phyloP scores from a whole-genome alignment of 2,329 filamentous ascomycete species.

The Beauveria pseudobassiana region DNA sequence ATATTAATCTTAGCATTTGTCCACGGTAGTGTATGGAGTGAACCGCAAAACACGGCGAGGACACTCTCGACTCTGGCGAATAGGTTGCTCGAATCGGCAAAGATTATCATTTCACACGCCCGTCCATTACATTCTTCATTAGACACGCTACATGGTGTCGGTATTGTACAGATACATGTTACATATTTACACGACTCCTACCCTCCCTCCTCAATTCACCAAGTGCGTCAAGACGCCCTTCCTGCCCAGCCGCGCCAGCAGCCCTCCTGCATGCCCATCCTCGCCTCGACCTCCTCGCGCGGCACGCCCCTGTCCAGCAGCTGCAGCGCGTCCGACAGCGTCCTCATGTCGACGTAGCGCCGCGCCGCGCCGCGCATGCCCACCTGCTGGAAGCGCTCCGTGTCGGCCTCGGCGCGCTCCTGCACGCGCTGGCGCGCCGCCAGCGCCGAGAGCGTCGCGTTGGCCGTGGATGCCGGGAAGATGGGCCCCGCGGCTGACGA shows the following conservation, averaged over 20 bases:
- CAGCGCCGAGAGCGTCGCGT: constrained; percentile 41
- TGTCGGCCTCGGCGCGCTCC: constrained; percentile 35
- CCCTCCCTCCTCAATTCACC: not conserved
- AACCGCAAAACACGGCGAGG: too few relatives aligned
- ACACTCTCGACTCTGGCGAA: too few relatives aligned
- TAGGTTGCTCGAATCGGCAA: too few relatives aligned
- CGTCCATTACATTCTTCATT: not conserved
- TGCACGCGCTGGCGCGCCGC: constrained; percentile 40
- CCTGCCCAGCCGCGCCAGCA: constrained; percentile 38
- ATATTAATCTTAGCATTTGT: too few relatives aligned
- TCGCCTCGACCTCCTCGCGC: constrained; percentile 36
- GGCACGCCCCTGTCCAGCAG: constrained; percentile 34
- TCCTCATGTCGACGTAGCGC: constrained; percentile 41
- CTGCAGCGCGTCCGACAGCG: constrained; percentile 38
- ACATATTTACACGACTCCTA: not conserved
- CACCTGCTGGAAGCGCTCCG: constrained; percentile 30
- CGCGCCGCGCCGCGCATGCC: constrained; percentile 24
- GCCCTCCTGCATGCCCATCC: constrained; percentile 35
- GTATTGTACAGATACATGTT: not conserved
- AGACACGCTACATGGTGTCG: not conserved
- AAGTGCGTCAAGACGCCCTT: constrained; percentile 10
- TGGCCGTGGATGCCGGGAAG: constrained; percentile 25
- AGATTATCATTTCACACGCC: not conserved
- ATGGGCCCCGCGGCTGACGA: constrained; percentile 18
- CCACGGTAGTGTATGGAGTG: too few relatives aligned